Evolutionary conservation across 331 rosid species (phyloP), one percentile per base, ranked within the genome.

Genomic region (Rosa hybrid): DNA sequence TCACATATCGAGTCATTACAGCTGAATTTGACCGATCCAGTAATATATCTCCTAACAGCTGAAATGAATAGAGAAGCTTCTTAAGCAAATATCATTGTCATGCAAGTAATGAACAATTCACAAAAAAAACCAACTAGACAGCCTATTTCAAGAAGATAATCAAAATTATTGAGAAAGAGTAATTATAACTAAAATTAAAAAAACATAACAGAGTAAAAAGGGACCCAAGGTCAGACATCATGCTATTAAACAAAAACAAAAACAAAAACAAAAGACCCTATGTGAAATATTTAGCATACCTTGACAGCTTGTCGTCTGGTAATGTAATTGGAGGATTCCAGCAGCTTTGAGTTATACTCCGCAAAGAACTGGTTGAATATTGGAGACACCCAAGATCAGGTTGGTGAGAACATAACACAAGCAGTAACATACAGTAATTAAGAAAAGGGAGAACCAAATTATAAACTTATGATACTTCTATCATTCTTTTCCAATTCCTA

Each of bases 221-320:
- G 64, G 17, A 13, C 27, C 44, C 62, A 27, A 42, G n/a, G 38
- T 57, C 77, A 44, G 76, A 20, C 20, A 11, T 12, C 8, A 18
- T 30, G 30, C 48, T 60, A 34, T 46, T 30, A 46, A 1, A 17
- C 0, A 34, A 34, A 34, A 34, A 34, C 0, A 3, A 34, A 34
- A 34, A n/a, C n/a, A n/a, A n/a, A n/a, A n/a, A n/a, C n/a, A 34
- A 34, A 71, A 8, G 78, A 59, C 79, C 39, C 78, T 80, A 72
- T 70, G 25, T 75, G 69, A 72, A 80, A 80, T 69, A 82, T 51
- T 60, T 68, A 39, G 14, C 79, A 75, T 82, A 96, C 99, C 98
- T 93, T 96, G 71, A 96, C 90, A 80, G 99, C 99, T 85, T 91
- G 98, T 80, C 99, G 91, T 87, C 98, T 89, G 69, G 99, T 96